These are phyloP conservation scores for Solanum hybrid DNA, from an alignment of 305 asterid species.

Conservation along the genomic window DNA sequence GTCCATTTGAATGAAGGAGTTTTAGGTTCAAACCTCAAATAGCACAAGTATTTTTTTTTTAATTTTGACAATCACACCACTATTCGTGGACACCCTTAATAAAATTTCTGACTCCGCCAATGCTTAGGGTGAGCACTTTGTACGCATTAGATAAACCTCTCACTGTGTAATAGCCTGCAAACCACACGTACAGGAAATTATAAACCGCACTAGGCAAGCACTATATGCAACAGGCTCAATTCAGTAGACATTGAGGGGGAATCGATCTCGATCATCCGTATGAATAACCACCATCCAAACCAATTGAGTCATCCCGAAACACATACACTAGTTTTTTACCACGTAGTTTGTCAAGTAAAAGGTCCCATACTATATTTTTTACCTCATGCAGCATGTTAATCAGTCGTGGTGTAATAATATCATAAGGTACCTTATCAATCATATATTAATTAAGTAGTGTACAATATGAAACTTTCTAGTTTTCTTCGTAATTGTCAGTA, in stretches of 20 bases:
- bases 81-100: no score
- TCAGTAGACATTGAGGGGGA: no score
- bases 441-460: not conserved
- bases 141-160: not conserved
- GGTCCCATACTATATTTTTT: not conserved
- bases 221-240: not conserved
- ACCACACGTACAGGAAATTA: not conserved
- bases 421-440: not conserved
- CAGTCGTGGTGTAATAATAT: not conserved
- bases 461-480: not conserved
- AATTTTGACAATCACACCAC: no score
- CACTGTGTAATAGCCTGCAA: not conserved
- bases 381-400: not conserved
- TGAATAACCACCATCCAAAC: no score
- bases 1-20: no score
- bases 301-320: not conserved
- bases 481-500: not conserved
- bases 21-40: no score
- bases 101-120: no score
- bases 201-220: not conserved
- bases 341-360: not conserved
- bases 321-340: not conserved
- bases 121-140: not conserved
- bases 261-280: no score
- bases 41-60: no score